Base-by-base conservation (phyloP, 352 stramenopile species). In the Phytophthora pseudosyringae region DNA sequence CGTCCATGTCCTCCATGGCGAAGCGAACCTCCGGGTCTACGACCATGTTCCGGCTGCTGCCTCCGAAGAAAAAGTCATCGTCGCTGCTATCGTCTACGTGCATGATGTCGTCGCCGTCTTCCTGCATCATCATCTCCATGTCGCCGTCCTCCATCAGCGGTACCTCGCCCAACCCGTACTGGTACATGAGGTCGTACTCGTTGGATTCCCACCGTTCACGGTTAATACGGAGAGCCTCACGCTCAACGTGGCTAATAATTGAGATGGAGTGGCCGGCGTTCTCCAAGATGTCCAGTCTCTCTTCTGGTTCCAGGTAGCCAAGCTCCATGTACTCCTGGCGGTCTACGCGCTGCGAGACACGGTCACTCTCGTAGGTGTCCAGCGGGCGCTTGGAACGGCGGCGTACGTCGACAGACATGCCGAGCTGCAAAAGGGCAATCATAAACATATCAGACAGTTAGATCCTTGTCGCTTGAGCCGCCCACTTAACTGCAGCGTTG, bases 181-280 rank as follows among this genome's bases (percentile, higher is more conserved):
- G 85, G 68, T 92, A 89, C 69, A 90, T 77, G 59, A 94, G 70
- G 57, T 94, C 85, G 67, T 91, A 94, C 66, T 94, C 85, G 64
- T 94, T 94, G 25, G 85, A 92, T 56, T 94, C 85, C 83, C 81
- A 94, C 18, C 85, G 85, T 71, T 92, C 82, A 41, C 82, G 83
- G 60, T 94, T 94, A 47, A 92, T 83, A 44, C 83, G 85, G 40
- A 90, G 67, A 33, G 73, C 80, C 38, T 92, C 83, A 31, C 80
- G 80, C 61, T 92, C 83, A 26, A 89, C 78, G 60, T 81, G 73
- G 36, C 67, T 88, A 57, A 94, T 81, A 61, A 88, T 78, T 39
- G 80, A 78, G 9, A 81, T 67, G 15, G 85, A 82, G 61, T 86
- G 82, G 29, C 86, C 83, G 1, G 82, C 82, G 32, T 79, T 76